Evolutionary conservation across 2,329 filamentous ascomycete species (phyloP).

Genomic region (Colletotrichum tropicicola): DNA sequence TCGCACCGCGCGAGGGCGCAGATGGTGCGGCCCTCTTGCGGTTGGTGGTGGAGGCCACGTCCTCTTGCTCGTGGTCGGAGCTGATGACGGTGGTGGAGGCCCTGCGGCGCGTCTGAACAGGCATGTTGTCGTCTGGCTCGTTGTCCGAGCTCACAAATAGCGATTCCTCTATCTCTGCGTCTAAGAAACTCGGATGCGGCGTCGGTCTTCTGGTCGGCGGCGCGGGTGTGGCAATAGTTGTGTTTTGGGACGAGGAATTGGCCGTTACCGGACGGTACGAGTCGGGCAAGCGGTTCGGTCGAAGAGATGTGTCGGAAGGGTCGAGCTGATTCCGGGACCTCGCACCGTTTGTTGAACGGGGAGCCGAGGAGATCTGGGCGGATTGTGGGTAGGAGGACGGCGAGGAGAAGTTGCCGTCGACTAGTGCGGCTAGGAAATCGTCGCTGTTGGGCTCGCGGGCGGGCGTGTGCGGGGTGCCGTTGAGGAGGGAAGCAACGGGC

Average conservation of each 20-base stretch:
- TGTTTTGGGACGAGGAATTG: background rate
- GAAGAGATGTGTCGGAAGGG: background rate
- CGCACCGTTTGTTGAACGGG: background rate
- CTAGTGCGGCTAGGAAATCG: conserved; percentile 36
- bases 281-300: conserved; percentile 29
- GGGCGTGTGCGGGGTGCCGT: conserved; percentile 30
- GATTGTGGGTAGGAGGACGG: conserved; percentile 46
- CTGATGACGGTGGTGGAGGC: conserved; percentile 18
- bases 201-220: conserved; percentile 17
- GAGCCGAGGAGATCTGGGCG: conserved; percentile 29
- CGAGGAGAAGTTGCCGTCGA: conserved; percentile 43
- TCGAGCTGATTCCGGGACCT: background rate
- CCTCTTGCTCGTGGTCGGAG: conserved; percentile 28
- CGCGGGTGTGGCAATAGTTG: background rate
- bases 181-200: background rate
- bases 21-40: conserved; percentile 29
- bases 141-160: conserved; percentile 28
- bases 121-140: conserved; percentile 29
- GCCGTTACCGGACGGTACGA: conserved; percentile 23
- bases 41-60: background rate
- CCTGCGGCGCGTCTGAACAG: conserved; percentile 29
- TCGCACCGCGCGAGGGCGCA: background rate
- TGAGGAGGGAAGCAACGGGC: background rate
- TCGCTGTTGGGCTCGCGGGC: conserved; percentile 26
- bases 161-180: conserved; percentile 12